Base-by-base conservation (phyloP, 371 early-diverging fungal species). In the Conidiobolus coronatus region DNA sequence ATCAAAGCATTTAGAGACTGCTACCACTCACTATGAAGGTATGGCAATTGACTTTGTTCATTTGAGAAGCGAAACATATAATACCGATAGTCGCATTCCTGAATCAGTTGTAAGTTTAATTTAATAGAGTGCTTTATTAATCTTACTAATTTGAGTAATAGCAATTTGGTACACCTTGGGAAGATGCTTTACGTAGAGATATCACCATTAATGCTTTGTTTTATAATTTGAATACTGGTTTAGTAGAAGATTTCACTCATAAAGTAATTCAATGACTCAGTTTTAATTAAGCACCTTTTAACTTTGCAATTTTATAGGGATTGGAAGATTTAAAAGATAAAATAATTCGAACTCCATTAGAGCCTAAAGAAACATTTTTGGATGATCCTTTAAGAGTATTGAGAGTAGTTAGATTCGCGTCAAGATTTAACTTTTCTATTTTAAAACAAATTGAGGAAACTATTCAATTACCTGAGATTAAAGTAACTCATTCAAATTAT, bases 351-450 rank as follows among this genome's bases (percentile, higher is more conserved):
- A 99, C 99, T 18, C 98, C 99, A 3, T 59, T 98, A 29, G 71
- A 74, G n/a, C 79, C 99, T 0, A 71, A 63, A 42, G 79, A 79
- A 51, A 98, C 99, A 0, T 92, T 99, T 55, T 58, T 68, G 43
- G 99, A 99, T 57, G 99, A 99, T 57, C 99, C 99, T 2, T 61
- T 99, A 21, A 81, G 99, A 14, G 84, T 99, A 1, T 64, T 99
- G 48, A 79, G 99, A 3, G 85, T 88, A 18, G 75, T 99, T 40
- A 73, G 99, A 23, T 99, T 99, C 60, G 85, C 97, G 6, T 73
- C 80, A 40, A 70, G 95, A 39, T 92, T 95, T 52, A 62, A 64
- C 11, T 99, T 88, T 59, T 49, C 59, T 17, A 70, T 99, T 36
- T 79, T 71, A 6, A 64, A 68, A 11, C 79, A 78, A 22, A 74